Evolutionary conservation across 352 stramenopile genomes (phyloP).

Genomic region (Phytophthora niederhauseri): DNA sequence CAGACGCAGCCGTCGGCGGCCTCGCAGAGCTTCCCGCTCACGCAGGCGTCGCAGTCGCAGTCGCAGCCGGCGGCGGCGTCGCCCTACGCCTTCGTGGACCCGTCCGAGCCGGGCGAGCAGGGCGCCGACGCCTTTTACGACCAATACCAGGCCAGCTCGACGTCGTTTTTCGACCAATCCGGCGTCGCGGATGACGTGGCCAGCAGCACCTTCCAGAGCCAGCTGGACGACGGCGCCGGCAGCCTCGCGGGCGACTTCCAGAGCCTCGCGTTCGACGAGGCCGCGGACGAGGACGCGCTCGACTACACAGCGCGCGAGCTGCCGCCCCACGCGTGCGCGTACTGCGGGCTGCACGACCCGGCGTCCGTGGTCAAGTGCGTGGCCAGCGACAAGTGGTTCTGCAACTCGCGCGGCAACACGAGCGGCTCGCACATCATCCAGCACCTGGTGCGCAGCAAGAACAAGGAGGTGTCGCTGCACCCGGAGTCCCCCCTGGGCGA

Average conservation of each 20-base stretch:
- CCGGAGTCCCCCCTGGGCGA: slow-evolving; percentile 97
- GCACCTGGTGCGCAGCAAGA: slow-evolving; percentile 96
- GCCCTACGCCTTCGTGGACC: slow-evolving; percentile 77
- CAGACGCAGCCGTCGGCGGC: slow-evolving; percentile 53
- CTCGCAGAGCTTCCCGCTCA: slow-evolving; percentile 47
- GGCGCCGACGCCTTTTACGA: slow-evolving; percentile 59
- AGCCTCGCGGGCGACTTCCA: slow-evolving; percentile 55
- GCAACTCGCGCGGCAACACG: slow-evolving; percentile 96
- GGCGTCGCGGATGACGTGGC: slow-evolving; percentile 14
- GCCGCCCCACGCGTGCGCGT: slow-evolving; percentile 94
- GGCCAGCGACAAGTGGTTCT: slow-evolving; percentile 98
- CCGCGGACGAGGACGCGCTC: slow-evolving; percentile 67
- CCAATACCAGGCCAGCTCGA: slow-evolving; percentile 47
- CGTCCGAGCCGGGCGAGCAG: slow-evolving; percentile 24
- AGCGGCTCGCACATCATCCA: slow-evolving; percentile 98
- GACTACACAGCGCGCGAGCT: slow-evolving; percentile 80
- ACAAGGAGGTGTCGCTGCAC: slow-evolving; percentile 92
- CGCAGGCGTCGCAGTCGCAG: slow-evolving; percentile 48
- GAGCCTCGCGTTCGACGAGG: slow-evolving; percentile 74
- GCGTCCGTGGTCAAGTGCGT: slow-evolving; percentile 97
- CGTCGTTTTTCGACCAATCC: slow-evolving; percentile 43
- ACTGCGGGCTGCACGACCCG: slow-evolving; percentile 98
- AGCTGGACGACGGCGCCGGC: slow-evolving; percentile 41
- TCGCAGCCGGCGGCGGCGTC: slow-evolving; percentile 39
- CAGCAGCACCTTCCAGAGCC: slow-evolving; percentile 46